Evolutionary conservation across 139 green algal species (phyloP).

Genomic region (Chlorella sp.): DNA sequence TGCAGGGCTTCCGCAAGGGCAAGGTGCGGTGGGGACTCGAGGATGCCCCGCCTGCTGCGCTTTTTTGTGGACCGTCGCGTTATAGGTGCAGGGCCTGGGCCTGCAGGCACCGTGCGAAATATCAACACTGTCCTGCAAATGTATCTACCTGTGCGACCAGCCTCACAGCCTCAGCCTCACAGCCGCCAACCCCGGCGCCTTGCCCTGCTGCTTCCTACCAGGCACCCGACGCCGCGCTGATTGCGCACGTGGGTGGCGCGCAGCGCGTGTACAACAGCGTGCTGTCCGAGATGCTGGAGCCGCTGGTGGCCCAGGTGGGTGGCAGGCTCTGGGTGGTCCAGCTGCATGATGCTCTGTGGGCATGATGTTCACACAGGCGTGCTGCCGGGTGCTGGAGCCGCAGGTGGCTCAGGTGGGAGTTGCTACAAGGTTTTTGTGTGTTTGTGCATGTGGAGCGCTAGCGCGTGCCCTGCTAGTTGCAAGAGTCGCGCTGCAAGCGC

Average conservation of each 20-base stretch:
- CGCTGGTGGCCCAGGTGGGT: slow-evolving; percentile 25
- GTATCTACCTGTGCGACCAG: too few relatives aligned
- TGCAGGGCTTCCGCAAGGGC: slow-evolving; percentile 41
- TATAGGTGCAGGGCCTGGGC: too few relatives aligned
- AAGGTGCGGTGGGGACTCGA: slow-evolving; percentile 11
- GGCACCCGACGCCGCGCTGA: slow-evolving; percentile 33
- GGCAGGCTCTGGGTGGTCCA: too few relatives aligned
- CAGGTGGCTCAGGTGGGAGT: not conserved
- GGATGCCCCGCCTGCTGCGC: too few relatives aligned
- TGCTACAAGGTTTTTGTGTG: too few relatives aligned
- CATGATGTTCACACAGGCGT: not conserved
- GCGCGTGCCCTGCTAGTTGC: too few relatives aligned
- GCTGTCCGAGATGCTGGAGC: slow-evolving; percentile 33
- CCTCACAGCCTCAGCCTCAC: not conserved
- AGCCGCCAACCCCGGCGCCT: not conserved
- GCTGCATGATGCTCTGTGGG: not conserved
- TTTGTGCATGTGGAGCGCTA: too few relatives aligned
- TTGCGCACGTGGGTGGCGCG: slow-evolving; percentile 39
- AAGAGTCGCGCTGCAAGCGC: too few relatives aligned
- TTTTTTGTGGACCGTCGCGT: too few relatives aligned
- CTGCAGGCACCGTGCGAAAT: too few relatives aligned
- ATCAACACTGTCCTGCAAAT: too few relatives aligned
- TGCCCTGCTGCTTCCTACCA: not conserved
- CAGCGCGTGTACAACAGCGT: slow-evolving; percentile 25
- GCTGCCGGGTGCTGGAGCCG: not conserved